Percentiles rank a stretch among this genome's conserved stretches.
phyloP scores from a whole-genome alignment of 148 eudicot species.

The Rhododendron kiyosumense region DNA sequence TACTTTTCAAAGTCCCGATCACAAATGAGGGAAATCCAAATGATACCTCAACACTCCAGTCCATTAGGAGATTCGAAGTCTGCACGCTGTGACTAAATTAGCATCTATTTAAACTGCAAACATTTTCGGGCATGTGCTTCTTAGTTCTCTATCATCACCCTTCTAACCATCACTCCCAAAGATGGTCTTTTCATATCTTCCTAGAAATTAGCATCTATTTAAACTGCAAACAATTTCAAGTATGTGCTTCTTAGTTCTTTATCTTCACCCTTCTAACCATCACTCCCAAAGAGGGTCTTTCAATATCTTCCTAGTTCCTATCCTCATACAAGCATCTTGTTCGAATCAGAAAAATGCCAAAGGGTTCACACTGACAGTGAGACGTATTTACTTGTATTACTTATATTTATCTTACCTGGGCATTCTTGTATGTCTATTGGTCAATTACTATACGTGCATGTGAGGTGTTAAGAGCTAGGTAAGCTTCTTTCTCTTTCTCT shows the following conservation, averaged over 20 bases:
- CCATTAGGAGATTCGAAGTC: neutral
- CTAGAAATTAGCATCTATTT: neutral
- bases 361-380: neutral
- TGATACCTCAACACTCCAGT: neutral
- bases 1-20: neutral
- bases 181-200: neutral
- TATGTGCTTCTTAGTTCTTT: neutral
- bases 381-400: neutral
- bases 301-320: neutral
- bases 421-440: neutral
- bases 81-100: neutral
- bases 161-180: constrained; percentile 1
- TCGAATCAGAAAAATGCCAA: neutral
- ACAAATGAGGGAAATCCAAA: neutral
- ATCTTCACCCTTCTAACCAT: constrained; percentile 1
- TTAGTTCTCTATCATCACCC: neutral
- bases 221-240: neutral
- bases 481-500: neutral
- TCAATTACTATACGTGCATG: neutral
- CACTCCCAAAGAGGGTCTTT: neutral
- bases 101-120: neutral
- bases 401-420: neutral
- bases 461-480: neutral
- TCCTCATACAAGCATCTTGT: neutral
- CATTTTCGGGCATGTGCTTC: neutral